Conservation (phyloP, 495 filamentous ascomycete species). For the Eremomyces bilateralis region DNA sequence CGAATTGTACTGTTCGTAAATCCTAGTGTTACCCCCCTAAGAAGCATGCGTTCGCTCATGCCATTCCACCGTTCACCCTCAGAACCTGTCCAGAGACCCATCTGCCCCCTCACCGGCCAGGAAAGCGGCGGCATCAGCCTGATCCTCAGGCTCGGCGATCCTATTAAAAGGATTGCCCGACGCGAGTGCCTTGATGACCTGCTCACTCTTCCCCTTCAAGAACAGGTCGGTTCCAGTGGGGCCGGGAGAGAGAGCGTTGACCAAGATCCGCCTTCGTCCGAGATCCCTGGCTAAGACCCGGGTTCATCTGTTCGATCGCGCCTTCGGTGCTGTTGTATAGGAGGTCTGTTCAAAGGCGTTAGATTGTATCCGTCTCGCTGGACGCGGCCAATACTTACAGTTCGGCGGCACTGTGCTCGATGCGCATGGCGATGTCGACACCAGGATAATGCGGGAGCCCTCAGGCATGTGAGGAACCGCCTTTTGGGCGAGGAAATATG, state of each 20-base stretch:
- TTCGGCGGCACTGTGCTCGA: conserved; percentile 29
- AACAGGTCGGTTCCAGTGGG: conserved; percentile 49
- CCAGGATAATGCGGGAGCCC: conserved; percentile 35
- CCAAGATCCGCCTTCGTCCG: conserved; percentile 33
- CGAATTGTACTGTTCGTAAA: no score
- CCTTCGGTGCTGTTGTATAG: conserved; percentile 43
- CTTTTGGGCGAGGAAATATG: conserved; percentile 40
- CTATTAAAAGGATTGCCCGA: conserved; percentile 30
- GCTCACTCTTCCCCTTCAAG: conserved; percentile 36
- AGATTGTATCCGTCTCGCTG: no score
- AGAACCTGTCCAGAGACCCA: conserved; percentile 49
- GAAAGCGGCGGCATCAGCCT: conserved; percentile 34
- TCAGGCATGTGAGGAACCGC: conserved; percentile 36
- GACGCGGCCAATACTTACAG: no score
- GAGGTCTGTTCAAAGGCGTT: conserved; percentile 34
- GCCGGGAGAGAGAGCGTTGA: conserved; percentile 44
- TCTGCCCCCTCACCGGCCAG: conserved; percentile 25
- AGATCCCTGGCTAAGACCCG: conserved; percentile 43
- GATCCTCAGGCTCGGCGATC: conserved; percentile 38
- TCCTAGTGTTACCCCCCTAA: no score
- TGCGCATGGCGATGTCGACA: conserved; percentile 31
- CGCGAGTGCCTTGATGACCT: conserved; percentile 29
- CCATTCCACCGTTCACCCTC: conserved; percentile 41
- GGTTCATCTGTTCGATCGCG: conserved; percentile 47
- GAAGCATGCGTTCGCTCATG: no score